Conservation (phyloP, 306 rosid species). For the Morella rubra region DNA sequence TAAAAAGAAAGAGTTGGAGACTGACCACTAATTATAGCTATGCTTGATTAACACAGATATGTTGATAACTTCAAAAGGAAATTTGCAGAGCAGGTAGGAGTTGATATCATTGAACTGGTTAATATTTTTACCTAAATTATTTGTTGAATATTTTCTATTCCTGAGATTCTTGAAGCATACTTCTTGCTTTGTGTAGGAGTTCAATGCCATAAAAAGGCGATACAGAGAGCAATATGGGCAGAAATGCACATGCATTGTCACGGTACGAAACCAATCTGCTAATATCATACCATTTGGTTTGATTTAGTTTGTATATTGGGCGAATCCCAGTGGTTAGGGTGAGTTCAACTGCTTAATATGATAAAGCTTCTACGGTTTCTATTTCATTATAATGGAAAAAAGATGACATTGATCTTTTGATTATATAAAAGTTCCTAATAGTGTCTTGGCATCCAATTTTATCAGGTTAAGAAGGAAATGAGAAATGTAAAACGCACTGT, state of each 20-base stretch:
- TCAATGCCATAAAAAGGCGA: constrained; percentile 55
- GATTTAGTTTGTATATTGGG: constrained; percentile 16
- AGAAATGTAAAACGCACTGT: constrained; percentile 55
- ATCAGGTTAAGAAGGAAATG: constrained; percentile 76
- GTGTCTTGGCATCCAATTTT: constrained; percentile 42
- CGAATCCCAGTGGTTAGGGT: constrained; percentile 5
- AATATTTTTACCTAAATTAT: not conserved
- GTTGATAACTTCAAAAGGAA: constrained; percentile 55
- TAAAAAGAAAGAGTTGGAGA: constrained; percentile 27
- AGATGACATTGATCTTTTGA: not conserved
- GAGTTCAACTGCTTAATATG: not conserved
- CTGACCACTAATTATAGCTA: constrained; percentile 39
- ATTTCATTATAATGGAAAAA: constrained; percentile 5
- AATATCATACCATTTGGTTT: constrained; percentile 19
- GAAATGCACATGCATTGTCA: constrained; percentile 62
- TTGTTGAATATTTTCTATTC: not conserved
- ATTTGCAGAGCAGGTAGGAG: constrained; percentile 65
- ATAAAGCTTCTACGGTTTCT: not conserved
- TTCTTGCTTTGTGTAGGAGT: constrained; percentile 53
- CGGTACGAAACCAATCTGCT: constrained; percentile 47
- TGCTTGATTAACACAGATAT: constrained; percentile 55
- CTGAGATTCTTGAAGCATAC: constrained; percentile 20
- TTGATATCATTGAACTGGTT: constrained; percentile 8
- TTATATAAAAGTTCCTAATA: constrained; percentile 6
- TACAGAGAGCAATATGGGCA: constrained; percentile 46